These are phyloP conservation scores for Malassezia nana DNA, from an alignment of 1,284 basidiomycete genomes.

Conservation along the genomic window DNA sequence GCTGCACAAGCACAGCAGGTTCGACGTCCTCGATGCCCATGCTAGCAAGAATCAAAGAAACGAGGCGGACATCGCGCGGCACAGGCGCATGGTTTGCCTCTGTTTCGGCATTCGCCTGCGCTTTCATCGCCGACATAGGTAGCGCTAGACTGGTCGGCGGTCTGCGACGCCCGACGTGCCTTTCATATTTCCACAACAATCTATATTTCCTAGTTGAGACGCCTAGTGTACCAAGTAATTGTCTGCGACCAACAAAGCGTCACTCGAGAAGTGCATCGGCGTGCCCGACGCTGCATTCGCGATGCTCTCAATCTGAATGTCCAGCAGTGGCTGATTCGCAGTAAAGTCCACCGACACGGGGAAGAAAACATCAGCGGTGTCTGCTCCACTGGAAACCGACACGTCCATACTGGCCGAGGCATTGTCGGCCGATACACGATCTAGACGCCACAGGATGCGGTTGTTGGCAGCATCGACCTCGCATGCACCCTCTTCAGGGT, in stretches of 20 bases:
- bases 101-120: not conserved
- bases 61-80: constrained; percentile 79
- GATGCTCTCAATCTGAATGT: constrained; percentile 55
- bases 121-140: constrained; percentile 14
- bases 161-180: not conserved
- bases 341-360: constrained; percentile 77
- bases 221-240: constrained; percentile 11
- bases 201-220: constrained; percentile 4
- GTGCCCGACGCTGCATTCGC: not conserved
- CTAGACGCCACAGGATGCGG: constrained; percentile 73
- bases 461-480: constrained; percentile 66
- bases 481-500: constrained; percentile 68
- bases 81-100: constrained; percentile 17
- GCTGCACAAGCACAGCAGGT: constrained; percentile 82
- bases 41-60: constrained; percentile 81
- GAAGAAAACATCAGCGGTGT: constrained; percentile 79
- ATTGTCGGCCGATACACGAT: constrained; percentile 55
- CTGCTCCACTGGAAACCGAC: constrained; percentile 60
- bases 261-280: constrained; percentile 6
- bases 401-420: constrained; percentile 62
- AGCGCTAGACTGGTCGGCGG: not conserved
- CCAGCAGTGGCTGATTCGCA: constrained; percentile 65
- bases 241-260: constrained; percentile 9
- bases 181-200: constrained; percentile 3
- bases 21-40: constrained; percentile 92